Base-by-base conservation (phyloP, 2,329 filamentous ascomycete genomes). In the Kalmusia sp. region DNA sequence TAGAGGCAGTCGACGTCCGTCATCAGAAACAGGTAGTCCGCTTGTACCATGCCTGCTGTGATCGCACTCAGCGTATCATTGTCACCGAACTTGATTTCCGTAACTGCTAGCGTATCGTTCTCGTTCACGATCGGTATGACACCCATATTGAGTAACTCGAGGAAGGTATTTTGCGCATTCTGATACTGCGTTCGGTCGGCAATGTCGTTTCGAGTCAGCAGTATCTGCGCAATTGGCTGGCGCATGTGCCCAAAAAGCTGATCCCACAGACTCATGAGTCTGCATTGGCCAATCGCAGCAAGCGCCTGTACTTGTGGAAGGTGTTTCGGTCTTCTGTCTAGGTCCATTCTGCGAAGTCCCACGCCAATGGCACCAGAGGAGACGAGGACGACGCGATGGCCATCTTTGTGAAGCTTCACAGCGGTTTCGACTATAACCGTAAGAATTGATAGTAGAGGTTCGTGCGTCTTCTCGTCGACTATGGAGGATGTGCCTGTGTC, bases 11-110 rank as follows among this genome's bases (percentile, higher is more conserved):
- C 95, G 41, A 99, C 95, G 70, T 99, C 95, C 1, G 95, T 99
- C 95, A 99, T 98, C 59, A 99, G 83, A 76, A 99, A 99, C 8
- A 99, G 83, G 67, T 96, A 91, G 69, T 99, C 93, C 45, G 95
- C 95, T 68, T 96, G 92, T 17, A 98, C 91, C 92, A 98, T 98
- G 62, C 90, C 95, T 1, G 95, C 92, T 0, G 95, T 96, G 64
- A 99, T 97, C 52, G 95, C 95, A 11, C 92, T 96, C 40, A 99
- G 82, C 1, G 95, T 99, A 75, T 99, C 95, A 67, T 99, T 99
- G 80, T 99, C 95, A 62, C 95, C 95, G 71, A 99, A 99, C 80
- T 98, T 98, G 79, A 99, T 99, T 83, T 99, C 95, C 70, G 93
- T 91, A 61, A 99, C 95, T 21, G 93, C 92, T 49, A 99, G 80